Evolutionary conservation across 345 rosid species (phyloP), one percentile per base, ranked within the genome.

Genomic region (Sonneratia alba): DNA sequence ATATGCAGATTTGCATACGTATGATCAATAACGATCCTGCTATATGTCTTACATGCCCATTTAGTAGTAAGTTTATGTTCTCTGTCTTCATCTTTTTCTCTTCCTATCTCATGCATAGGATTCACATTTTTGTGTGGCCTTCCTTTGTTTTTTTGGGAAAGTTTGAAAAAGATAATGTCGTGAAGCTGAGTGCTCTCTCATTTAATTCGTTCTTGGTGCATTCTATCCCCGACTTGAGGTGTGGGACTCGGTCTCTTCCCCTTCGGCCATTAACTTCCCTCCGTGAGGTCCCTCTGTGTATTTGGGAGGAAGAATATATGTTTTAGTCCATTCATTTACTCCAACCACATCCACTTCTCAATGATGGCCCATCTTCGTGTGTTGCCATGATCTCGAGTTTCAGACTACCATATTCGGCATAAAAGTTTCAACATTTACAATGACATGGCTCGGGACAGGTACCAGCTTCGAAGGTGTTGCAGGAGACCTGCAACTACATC

Each of bases 401-500:
- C 10, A 27, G 32, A 42, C 45, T 42, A 5, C 0, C 45, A 42
- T 42, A 4, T 9, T 42, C 45, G 6, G 24, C 8, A 0, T 14
- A 48, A 16, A 48, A 48, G 32, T 15, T 1, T 16, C 18, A 16
- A 62, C 48, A 59, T 34, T 62, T 40, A 40, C 43, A 40, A 8
- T 32, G 36, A 36, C 42, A 38, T 34, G 62, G n/a, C 36, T 10
- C 2, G 22, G 48, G 57, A 63, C 77, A 95, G 99, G 96, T 80
- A 74, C 90, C 99, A 62, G 97, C 99, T 45, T 86, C 99, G 4
- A 95, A 87, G 81, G 97, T 95, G 63, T 80, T 95, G 73, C 97
- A 95, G 68, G 99, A 95, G 83, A 95, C 99, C 14, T 95, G 99
- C 90, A 92, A 89, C 77, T 92, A 95, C 80, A 95, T 95, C 55